Conservation (phyloP, 2,329 filamentous ascomycete genomes). For the Penicillium paneum region DNA sequence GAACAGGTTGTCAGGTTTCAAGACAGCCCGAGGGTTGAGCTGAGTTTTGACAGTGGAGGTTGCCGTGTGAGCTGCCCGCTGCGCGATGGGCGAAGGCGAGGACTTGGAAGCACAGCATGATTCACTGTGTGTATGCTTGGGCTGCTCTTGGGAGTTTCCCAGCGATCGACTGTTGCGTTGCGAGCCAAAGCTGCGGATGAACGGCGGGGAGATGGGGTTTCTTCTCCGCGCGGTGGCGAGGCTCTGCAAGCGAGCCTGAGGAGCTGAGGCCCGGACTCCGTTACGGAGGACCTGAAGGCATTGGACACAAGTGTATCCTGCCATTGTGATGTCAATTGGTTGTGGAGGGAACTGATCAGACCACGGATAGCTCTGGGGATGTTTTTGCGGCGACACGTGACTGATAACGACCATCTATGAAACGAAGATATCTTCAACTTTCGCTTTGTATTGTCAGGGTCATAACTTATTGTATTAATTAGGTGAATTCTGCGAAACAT, state of each 20-base stretch:
- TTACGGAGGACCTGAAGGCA: slow-evolving; percentile 39
- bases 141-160: slow-evolving; percentile 17
- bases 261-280: slow-evolving; percentile 23
- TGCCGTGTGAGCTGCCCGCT: slow-evolving; percentile 29
- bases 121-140: slow-evolving; percentile 13
- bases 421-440: neutral
- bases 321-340: slow-evolving; percentile 31
- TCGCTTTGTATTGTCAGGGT: neutral
- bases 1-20: slow-evolving; percentile 80
- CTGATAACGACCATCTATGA: neutral
- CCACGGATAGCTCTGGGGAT: slow-evolving; percentile 7
- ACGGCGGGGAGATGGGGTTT: slow-evolving; percentile 24
- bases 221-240: slow-evolving; percentile 25
- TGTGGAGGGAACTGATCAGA: slow-evolving; percentile 6
- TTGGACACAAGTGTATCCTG: slow-evolving; percentile 41
- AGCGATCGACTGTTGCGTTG: slow-evolving; percentile 24
- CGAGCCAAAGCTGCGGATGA: slow-evolving; percentile 30
- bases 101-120: slow-evolving; percentile 8
- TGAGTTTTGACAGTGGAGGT: slow-evolving; percentile 25
- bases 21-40: slow-evolving; percentile 41
- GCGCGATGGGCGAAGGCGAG: slow-evolving; percentile 19
- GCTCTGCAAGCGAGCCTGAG: slow-evolving; percentile 23
- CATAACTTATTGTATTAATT: neutral
- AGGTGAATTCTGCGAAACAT: neutral
- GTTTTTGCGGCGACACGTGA: slow-evolving; percentile 19